Evolutionary conservation across 1,284 basidiomycete species (phyloP).

Genomic region (Gymnopus androsaceus): DNA sequence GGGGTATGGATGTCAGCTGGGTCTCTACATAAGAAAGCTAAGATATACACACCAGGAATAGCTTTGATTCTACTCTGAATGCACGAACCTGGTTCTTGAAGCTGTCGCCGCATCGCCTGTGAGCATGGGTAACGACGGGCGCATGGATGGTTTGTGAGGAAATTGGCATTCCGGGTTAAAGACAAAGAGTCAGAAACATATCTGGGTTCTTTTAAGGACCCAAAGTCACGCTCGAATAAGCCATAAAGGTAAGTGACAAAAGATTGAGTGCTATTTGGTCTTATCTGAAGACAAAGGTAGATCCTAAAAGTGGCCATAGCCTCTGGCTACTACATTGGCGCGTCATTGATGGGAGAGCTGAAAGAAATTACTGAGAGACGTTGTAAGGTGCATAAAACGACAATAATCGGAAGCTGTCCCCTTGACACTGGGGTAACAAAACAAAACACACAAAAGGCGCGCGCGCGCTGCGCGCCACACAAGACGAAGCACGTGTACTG

Average conservation of each 20-base stretch:
- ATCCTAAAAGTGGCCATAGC: background rate
- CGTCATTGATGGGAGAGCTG: background rate
- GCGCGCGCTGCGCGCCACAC: no score
- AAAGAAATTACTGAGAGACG: background rate
- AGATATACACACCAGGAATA: background rate
- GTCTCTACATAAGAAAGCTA: background rate
- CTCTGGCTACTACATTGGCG: background rate
- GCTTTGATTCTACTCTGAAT: background rate
- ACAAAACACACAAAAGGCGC: no score
- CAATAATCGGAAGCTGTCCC: no score
- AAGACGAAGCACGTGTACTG: no score
- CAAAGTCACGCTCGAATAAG: background rate
- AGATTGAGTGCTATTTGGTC: background rate
- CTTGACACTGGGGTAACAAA: no score
- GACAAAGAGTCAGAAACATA: background rate
- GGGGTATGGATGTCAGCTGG: background rate
- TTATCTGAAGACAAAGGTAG: background rate
- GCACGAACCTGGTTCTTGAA: slow-evolving; percentile 1
- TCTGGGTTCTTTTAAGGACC: slow-evolving; percentile 1
- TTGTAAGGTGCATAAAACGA: no score
- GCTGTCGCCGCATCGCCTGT: background rate
- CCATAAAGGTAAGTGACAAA: background rate
- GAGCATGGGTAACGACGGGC: background rate
- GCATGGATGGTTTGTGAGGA: background rate
- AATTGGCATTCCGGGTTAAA: background rate